These are phyloP conservation scores for Sphagnum magellanicum DNA, from an alignment of 228 moss, liverwort and hornwort genomes.

Conservation along the genomic window DNA sequence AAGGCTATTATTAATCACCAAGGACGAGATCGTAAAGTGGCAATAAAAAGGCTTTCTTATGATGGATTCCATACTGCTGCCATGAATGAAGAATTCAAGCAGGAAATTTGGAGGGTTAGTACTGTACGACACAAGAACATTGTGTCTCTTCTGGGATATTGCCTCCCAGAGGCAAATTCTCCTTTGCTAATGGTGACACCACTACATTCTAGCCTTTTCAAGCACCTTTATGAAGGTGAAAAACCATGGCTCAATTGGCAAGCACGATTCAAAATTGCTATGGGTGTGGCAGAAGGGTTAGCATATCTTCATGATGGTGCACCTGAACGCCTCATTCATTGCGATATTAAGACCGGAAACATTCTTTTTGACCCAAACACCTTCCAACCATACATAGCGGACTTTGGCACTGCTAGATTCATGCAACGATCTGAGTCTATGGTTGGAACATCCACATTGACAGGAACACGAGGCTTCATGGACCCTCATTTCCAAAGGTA, in stretches of 20 bases:
- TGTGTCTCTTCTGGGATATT: background rate
- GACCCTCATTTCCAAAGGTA: background rate
- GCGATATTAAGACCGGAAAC: background rate
- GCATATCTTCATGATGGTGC: conserved; percentile 1
- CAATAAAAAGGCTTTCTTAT: conserved; percentile 8
- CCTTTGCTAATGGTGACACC: conserved; percentile 2
- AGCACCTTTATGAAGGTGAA: background rate
- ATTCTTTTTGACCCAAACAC: background rate
- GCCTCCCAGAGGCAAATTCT: background rate
- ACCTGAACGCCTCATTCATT: background rate
- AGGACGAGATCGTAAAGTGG: conserved; percentile 3
- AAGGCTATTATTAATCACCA: conserved; percentile 3
- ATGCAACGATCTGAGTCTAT: background rate
- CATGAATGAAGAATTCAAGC: background rate
- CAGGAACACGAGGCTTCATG: background rate
- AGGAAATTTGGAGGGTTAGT: background rate
- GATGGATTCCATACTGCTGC: background rate
- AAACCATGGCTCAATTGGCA: background rate
- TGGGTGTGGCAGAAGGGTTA: background rate
- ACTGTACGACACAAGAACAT: conserved; percentile 1
- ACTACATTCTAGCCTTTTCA: conserved; percentile 4
- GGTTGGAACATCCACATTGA: background rate
- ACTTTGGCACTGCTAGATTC: background rate
- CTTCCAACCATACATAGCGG: background rate
- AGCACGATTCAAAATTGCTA: background rate